phyloP scores from a whole-genome alignment of 208 protist genomes.

The Leishmania mexicana region DNA sequence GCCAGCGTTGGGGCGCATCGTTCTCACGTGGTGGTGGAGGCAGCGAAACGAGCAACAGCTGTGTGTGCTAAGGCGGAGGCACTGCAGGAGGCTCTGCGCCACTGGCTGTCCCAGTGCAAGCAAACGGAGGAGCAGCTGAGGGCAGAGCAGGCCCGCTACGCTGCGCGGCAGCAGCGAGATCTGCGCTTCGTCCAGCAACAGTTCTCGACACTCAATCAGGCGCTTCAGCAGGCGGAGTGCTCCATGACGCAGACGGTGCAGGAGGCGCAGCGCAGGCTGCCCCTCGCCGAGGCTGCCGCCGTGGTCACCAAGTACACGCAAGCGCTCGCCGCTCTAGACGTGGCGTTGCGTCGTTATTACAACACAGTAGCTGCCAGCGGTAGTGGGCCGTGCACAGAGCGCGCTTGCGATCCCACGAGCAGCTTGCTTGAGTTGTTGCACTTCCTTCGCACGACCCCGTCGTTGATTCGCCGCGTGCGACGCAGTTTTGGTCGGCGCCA shows the following conservation, averaged over 20 bases:
- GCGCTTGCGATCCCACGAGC: not conserved
- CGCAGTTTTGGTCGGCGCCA: slow-evolving; percentile 21
- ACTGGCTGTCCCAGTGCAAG: slow-evolving; percentile 46
- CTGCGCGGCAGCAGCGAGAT: slow-evolving; percentile 26
- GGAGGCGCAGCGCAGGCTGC: slow-evolving; percentile 25
- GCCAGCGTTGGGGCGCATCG: slow-evolving; percentile 61
- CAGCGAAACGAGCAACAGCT: slow-evolving; percentile 24
- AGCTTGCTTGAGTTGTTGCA: slow-evolving; percentile 24
- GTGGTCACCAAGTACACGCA: slow-evolving; percentile 43
- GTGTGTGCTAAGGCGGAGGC: slow-evolving; percentile 38
- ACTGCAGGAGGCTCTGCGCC: slow-evolving; percentile 49
- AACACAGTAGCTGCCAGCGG: not conserved
- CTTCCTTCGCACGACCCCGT: slow-evolving; percentile 20
- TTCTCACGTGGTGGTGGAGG: slow-evolving; percentile 54
- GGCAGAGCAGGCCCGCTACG: slow-evolving; percentile 32
- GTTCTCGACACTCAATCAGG: slow-evolving; percentile 36
- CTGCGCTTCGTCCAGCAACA: slow-evolving; percentile 28
- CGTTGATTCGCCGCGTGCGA: slow-evolving; percentile 16
- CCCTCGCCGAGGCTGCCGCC: slow-evolving; percentile 39
- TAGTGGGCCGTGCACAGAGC: not conserved
- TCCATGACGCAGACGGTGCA: slow-evolving; percentile 29
- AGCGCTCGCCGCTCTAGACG: slow-evolving; percentile 41
- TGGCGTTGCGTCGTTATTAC: slow-evolving; percentile 35
- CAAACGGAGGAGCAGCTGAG: slow-evolving; percentile 40
- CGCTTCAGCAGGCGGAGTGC: slow-evolving; percentile 35